Conservation (phyloP, 2,329 filamentous ascomycete species). For the Trichoderma polysporum region DNA sequence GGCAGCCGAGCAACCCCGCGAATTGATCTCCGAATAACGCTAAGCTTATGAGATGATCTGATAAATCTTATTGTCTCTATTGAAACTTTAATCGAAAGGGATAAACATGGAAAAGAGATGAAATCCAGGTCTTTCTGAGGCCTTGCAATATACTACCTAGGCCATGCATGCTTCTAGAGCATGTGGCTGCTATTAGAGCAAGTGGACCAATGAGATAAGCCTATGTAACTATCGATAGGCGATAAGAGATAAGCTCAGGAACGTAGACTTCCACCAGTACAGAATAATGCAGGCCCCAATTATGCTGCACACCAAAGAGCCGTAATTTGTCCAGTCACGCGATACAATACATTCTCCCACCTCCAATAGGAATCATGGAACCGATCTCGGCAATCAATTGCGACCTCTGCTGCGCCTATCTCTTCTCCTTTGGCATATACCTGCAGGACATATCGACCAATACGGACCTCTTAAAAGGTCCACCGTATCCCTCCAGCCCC, state of each 20-base stretch:
- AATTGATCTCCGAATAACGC: not conserved
- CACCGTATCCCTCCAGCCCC: slow-evolving; percentile 9
- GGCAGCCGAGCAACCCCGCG: slow-evolving; percentile 18
- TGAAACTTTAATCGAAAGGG: not conserved
- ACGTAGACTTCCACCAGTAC: not conserved
- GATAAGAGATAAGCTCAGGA: slow-evolving; percentile 8
- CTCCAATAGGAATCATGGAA: slow-evolving; percentile 17
- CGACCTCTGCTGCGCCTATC: slow-evolving; percentile 34
- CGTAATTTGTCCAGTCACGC: not conserved
- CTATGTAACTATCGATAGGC: not conserved
- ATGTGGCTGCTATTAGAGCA: not conserved
- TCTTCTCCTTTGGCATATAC: slow-evolving; percentile 39
- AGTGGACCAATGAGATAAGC: not conserved
- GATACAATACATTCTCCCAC: not conserved
- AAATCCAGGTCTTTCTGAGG: not conserved
- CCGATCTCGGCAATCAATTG: slow-evolving; percentile 27
- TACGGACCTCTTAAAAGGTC: slow-evolving; percentile 28
- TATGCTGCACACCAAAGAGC: not conserved
- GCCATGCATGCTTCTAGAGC: too few species aligned
- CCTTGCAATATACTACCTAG: too few species aligned
- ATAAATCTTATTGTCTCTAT: not conserved
- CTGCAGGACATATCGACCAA: slow-evolving; percentile 36
- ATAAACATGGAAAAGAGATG: not conserved
- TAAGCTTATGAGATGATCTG: not conserved
- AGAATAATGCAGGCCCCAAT: not conserved